Conservation (phyloP, 768 basidiomycete genomes). For the Pisolithus orientalis region DNA sequence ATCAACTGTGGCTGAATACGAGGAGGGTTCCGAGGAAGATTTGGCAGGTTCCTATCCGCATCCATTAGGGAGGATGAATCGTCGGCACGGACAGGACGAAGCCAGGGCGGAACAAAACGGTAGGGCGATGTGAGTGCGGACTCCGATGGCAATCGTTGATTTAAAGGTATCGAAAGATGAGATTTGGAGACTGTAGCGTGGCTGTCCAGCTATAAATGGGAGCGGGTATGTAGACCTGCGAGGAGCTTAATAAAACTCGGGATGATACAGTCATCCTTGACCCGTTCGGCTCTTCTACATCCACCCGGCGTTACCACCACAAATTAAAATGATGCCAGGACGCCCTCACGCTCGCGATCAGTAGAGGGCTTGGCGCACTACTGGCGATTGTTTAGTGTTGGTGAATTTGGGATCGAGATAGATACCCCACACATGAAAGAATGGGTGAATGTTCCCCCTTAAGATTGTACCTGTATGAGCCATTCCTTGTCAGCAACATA, state of each 20-base stretch:
- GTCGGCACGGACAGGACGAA: slow-evolving; percentile 12
- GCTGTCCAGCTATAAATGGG: slow-evolving; percentile 25
- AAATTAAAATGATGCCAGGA: slow-evolving; percentile 13
- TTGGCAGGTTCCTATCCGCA: slow-evolving; percentile 31
- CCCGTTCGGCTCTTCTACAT: slow-evolving; percentile 22
- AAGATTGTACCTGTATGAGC: background rate
- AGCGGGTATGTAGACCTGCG: slow-evolving; percentile 18
- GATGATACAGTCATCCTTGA: slow-evolving; percentile 14
- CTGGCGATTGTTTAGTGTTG: slow-evolving; percentile 3
- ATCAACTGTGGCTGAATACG: slow-evolving; percentile 22
- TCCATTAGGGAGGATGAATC: slow-evolving; percentile 24
- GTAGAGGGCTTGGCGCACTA: background rate
- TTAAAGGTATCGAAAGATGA: slow-evolving; percentile 18
- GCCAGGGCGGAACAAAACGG: slow-evolving; percentile 5
- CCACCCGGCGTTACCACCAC: slow-evolving; percentile 14
- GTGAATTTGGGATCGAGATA: slow-evolving; percentile 22
- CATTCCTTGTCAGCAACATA: background rate
- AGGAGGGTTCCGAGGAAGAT: slow-evolving; percentile 25
- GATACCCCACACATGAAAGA: slow-evolving; percentile 8
- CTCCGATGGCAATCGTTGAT: slow-evolving; percentile 14
- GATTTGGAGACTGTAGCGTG: slow-evolving; percentile 10
- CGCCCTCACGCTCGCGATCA: slow-evolving; percentile 7
- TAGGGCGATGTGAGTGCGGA: slow-evolving; percentile 20
- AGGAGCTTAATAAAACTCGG: slow-evolving; percentile 21
- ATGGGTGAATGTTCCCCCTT: slow-evolving; percentile 15